Evolutionary conservation across 2,329 filamentous ascomycete genomes (phyloP), one percentile per base, ranked within the genome.

Genomic region (Colletotrichum sp.): DNA sequence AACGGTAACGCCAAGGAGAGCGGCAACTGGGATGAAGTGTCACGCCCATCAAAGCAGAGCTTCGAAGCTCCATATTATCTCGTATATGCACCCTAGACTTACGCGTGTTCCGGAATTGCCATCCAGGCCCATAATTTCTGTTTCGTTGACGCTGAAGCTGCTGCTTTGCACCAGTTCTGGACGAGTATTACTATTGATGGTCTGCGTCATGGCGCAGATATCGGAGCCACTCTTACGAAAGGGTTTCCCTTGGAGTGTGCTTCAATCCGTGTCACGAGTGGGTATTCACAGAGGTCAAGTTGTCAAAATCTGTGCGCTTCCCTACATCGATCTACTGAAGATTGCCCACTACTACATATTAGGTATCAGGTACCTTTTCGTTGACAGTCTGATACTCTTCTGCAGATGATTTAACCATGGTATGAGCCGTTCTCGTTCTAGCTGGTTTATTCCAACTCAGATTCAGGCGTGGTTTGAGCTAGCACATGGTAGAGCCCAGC

Each of bases 121-220:
- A 55, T 67, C 67, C 18, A 59, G 26, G 16, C 55, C 68, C n/a
- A 72, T 30, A 15, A 67, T 30, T 3, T 71, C 61, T 12, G 26
- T 67, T 28, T 75, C 68, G 36, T 71, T 60, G 21, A 75, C 34
- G 28, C 24, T 52, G 34, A 67, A 72, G 30, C 67, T 72, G 67
- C 68, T 67, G 61, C 67, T 39, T 6, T 61, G 67, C n/a, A 39
- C 30, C 12, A 34, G 52, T n/a, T 21, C 67, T 26, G 57, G 21
- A 3, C 39, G 57, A n/a, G 26, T 26, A 34, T n/a, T 77, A 15
- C 74, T 12, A 68, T 64, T 15, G 68, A 75, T 6, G 59, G 70
- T 43, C 32, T 79, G n/a, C 75, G 72, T 12, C 74, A 79, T 36
- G 77, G 78, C 13, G 76, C 72, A 16, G 79, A 79, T n/a, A 71